Evolutionary conservation across 2,329 filamentous ascomycete species (phyloP).

Genomic region (Sporothrix brunneoviolacea): DNA sequence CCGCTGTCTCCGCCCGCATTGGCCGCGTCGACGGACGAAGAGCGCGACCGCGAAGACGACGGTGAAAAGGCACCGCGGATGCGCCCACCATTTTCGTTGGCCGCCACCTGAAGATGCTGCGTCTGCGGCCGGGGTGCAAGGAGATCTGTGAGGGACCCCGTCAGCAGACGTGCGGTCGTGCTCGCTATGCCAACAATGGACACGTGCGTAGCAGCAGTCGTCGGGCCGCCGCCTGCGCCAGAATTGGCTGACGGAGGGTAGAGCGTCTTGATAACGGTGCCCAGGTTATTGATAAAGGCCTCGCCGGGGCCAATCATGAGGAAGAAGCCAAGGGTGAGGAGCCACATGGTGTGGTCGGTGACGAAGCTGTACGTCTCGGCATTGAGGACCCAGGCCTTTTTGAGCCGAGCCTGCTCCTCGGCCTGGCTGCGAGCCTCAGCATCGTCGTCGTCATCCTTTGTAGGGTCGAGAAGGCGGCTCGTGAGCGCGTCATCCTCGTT

Average conservation of each 20-base stretch:
- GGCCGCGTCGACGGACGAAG: too few species aligned
- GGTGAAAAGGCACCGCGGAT: too few species aligned
- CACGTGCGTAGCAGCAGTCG: constrained; percentile 78
- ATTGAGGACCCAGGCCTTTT: constrained; percentile 86
- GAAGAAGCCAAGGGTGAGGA: constrained; percentile 83
- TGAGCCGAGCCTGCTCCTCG: constrained; percentile 44
- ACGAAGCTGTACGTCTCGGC: constrained; percentile 83
- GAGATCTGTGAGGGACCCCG: constrained; percentile 81
- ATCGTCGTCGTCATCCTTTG: constrained; percentile 16
- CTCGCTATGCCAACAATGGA: constrained; percentile 87
- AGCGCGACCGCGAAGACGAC: too few species aligned
- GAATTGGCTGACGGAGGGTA: constrained; percentile 44
- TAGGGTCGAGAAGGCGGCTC: constrained; percentile 16
- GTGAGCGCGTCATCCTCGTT: constrained; percentile 12
- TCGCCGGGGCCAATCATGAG: constrained; percentile 93
- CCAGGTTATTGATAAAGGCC: constrained; percentile 95
- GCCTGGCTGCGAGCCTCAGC: constrained; percentile 23
- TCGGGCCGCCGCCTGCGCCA: constrained; percentile 26
- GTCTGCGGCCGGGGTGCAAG: constrained; percentile 64
- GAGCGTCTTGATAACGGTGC: constrained; percentile 84
- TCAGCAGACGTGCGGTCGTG: constrained; percentile 82
- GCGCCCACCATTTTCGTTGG: too few species aligned
- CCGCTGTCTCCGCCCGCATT: constrained; percentile 22
- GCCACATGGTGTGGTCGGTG: constrained; percentile 91
- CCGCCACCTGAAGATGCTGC: constrained; percentile 45